Percentiles rank a stretch among this genome's conserved stretches.
Conservation (phyloP, 1,139 yeast species). For the Lodderomyces oxycetoniae region DNA sequence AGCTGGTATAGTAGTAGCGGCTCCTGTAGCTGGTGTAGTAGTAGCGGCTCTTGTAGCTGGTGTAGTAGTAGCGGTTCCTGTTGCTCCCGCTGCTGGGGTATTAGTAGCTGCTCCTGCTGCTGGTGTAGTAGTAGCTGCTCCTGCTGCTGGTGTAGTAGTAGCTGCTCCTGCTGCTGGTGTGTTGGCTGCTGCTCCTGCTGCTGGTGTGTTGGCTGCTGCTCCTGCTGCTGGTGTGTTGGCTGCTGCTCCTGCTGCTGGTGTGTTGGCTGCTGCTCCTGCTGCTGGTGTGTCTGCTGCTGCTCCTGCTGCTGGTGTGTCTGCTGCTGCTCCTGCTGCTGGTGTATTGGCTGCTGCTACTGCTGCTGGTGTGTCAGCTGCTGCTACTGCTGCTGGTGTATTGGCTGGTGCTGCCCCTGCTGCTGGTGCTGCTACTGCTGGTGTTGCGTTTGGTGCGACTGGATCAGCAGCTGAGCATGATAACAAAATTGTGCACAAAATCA, state of each 20-base stretch:
- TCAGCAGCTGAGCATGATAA: conserved; percentile 10
- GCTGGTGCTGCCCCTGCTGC: conserved; percentile 11
- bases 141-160: conserved; percentile 11
- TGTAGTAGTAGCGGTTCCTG: conserved; percentile 4
- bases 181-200: conserved; percentile 13
- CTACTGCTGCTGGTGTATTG: conserved; percentile 9
- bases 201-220: conserved; percentile 11
- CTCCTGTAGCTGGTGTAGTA: conserved; percentile 4
- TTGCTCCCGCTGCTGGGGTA: conserved; percentile 5
- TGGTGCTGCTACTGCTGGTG: conserved; percentile 7
- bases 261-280: conserved; percentile 3
- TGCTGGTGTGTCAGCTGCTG: conserved; percentile 14
- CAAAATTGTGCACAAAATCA: conserved; percentile 6
- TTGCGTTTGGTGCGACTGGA: conserved; percentile 14
- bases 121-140: conserved; percentile 8
- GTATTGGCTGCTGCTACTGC: conserved; percentile 12
- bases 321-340: conserved; percentile 11
- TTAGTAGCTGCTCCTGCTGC: conserved; percentile 5
- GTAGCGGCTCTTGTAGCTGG: conserved; percentile 2
- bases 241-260: conserved; percentile 11
- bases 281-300: conserved; percentile 3
- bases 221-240: conserved; percentile 13
- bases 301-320: conserved; percentile 8
- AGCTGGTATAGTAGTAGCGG: conserved; percentile 6
- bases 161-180: conserved; percentile 12